phyloP scores from a whole-genome alignment of 805 yeast species.

The Cyberlindnera euphorbiiphila region DNA sequence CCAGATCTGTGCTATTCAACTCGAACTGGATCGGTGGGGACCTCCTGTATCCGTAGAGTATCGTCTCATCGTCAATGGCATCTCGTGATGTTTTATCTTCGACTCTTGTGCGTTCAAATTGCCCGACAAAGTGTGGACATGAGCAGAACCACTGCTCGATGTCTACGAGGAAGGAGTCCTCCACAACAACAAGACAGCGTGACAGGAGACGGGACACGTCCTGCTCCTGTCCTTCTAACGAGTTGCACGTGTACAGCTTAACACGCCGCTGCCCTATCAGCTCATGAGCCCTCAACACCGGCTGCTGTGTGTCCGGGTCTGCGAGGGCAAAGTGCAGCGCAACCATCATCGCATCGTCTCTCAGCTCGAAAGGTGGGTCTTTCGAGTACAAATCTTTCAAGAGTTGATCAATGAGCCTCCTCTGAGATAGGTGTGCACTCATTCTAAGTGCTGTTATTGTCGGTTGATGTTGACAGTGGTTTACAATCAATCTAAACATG shows the following conservation, averaged over 20 bases:
- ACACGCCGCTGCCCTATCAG: slow-evolving; percentile 6
- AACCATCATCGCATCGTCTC: slow-evolving; percentile 2
- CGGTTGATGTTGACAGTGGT: not conserved
- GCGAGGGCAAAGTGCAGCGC: slow-evolving; percentile 18
- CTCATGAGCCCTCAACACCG: slow-evolving; percentile 6
- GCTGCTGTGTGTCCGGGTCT: not conserved
- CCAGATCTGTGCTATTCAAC: not conserved
- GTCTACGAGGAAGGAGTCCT: slow-evolving; percentile 10
- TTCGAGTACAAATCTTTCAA: not conserved
- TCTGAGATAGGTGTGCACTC: not conserved
- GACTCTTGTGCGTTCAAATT: not conserved
- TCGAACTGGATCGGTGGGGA: slow-evolving; percentile 4
- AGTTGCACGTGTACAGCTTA: not conserved
- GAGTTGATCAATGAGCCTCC: slow-evolving; percentile 1
- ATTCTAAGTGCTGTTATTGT: no score
- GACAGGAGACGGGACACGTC: not conserved
- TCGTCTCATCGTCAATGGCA: not conserved
- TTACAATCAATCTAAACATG: no score
- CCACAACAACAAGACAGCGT: slow-evolving; percentile 1
- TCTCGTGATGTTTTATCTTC: not conserved
- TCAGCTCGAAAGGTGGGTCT: slow-evolving; percentile 1
- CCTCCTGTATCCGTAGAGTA: not conserved
- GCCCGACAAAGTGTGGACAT: slow-evolving; percentile 8
- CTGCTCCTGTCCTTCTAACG: not conserved
- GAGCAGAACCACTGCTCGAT: slow-evolving; percentile 20